A percentile compares a stretch with the other conserved stretches of the same genome.
Conservation (phyloP, 1,284 basidiomycete genomes). For the Apiotrichum sp. region DNA sequence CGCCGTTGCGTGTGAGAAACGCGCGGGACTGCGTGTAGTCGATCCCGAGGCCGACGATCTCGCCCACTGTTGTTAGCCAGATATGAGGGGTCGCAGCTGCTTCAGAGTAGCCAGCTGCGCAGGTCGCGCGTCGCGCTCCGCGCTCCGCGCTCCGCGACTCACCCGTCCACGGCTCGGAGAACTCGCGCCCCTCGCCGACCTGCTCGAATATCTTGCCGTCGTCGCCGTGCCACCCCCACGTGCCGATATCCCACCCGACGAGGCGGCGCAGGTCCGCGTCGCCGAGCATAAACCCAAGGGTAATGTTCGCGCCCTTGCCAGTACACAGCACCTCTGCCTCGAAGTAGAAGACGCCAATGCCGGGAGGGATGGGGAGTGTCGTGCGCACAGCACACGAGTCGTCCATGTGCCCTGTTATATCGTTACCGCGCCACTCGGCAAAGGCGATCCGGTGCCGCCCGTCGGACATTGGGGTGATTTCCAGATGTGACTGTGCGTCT, state of each 20-base stretch:
- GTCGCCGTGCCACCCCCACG: constrained; percentile 94
- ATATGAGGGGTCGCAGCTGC: no score
- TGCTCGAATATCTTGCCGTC: constrained; percentile 75
- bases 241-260: constrained; percentile 80
- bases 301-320: constrained; percentile 72
- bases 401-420: constrained; percentile 51
- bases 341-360: constrained; percentile 83
- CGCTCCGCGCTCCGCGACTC: constrained; percentile 10
- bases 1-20: constrained; percentile 87
- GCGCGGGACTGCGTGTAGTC: constrained; percentile 71
- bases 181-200: constrained; percentile 60
- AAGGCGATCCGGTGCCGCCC: constrained; percentile 31
- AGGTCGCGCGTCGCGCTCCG: no score
- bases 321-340: constrained; percentile 65
- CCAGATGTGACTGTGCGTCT: constrained; percentile 5
- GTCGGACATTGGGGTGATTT: background rate
- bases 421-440: constrained; percentile 46
- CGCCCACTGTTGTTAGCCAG: constrained; percentile 60
- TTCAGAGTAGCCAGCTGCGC: no score
- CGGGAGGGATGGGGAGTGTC: constrained; percentile 65
- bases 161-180: constrained; percentile 56
- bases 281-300: constrained; percentile 60
- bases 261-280: constrained; percentile 64
- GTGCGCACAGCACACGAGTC: constrained; percentile 76
- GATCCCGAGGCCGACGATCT: constrained; percentile 83